A percentile compares a stretch with the other conserved stretches of the same genome.
Conservation (phyloP, 768 basidiomycete species). For the Calocybe cyanea region DNA sequence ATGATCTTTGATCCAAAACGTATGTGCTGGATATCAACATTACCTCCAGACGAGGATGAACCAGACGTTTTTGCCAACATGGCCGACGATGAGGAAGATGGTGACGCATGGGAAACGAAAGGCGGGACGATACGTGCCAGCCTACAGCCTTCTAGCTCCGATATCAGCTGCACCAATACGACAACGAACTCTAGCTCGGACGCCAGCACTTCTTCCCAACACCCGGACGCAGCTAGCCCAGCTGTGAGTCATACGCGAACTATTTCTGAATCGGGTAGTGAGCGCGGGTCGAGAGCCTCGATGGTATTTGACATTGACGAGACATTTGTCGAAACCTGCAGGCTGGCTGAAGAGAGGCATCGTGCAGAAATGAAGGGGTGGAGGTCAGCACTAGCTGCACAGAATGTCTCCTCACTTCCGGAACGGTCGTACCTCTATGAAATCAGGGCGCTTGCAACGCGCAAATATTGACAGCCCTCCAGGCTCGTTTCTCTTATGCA, state of each 20-base stretch:
- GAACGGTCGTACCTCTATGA: slow-evolving; percentile 72
- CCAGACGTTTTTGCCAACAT: slow-evolving; percentile 94
- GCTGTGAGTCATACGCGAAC: slow-evolving; percentile 60
- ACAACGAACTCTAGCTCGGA: slow-evolving; percentile 20
- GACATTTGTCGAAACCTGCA: slow-evolving; percentile 66
- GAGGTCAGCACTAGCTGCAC: slow-evolving; percentile 38
- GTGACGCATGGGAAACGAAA: slow-evolving; percentile 64
- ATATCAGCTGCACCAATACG: slow-evolving; percentile 28
- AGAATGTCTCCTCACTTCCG: slow-evolving; percentile 38
- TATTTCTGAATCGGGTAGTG: slow-evolving; percentile 73
- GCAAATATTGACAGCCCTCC: slow-evolving; percentile 59
- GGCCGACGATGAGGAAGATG: slow-evolving; percentile 87
- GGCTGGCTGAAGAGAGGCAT: slow-evolving; percentile 78
- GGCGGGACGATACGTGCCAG: slow-evolving; percentile 78
- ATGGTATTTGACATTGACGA: slow-evolving; percentile 78
- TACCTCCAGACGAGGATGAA: slow-evolving; percentile 87
- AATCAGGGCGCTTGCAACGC: slow-evolving; percentile 82
- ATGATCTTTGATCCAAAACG: slow-evolving; percentile 95
- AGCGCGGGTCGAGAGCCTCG: slow-evolving; percentile 76
- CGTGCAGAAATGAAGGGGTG: slow-evolving; percentile 82
- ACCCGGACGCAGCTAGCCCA: slow-evolving; percentile 51
- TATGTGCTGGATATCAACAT: slow-evolving; percentile 93
- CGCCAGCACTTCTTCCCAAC: slow-evolving; percentile 23
- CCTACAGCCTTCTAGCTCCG: slow-evolving; percentile 29
- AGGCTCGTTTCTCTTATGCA: slow-evolving; percentile 7